These are phyloP conservation scores for Suhomyces anneliseae DNA, from an alignment of 1,139 yeast species.

Conservation along the genomic window DNA sequence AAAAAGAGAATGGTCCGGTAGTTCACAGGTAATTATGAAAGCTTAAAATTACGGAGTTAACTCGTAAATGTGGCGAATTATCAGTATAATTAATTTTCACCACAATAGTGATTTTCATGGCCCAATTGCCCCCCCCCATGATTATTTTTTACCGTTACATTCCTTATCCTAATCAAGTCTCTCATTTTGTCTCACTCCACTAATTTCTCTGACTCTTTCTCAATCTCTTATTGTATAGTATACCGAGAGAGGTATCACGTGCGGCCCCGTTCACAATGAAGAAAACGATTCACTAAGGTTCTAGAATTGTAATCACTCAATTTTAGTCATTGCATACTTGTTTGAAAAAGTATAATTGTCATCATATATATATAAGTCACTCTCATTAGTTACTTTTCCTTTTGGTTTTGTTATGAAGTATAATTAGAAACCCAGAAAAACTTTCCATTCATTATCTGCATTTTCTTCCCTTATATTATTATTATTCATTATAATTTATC, in stretches of 20 bases:
- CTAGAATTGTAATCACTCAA: background rate
- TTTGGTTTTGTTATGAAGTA: background rate
- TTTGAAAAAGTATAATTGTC: background rate
- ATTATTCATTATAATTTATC: background rate
- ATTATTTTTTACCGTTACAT: no score
- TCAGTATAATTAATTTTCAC: no score
- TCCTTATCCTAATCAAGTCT: no score
- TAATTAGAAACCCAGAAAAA: background rate
- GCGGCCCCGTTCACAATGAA: background rate
- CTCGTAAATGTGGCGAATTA: no score
- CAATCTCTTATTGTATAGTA: no score
- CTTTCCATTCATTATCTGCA: background rate
- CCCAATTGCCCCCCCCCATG: background rate
- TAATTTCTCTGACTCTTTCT: no score
- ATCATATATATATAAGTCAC: background rate
- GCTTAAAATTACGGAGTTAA: no score
- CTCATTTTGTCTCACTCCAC: no score
- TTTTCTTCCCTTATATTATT: background rate
- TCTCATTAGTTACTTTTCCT: background rate
- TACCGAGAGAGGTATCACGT: background rate
- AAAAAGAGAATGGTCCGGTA: no score
- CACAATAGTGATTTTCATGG: background rate
- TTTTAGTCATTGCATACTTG: background rate
- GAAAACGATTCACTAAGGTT: background rate
- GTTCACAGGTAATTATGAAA: no score